Evolutionary conservation across 805 yeast genomes (phyloP).

Genomic region (Wickerhamiella shivajii): DNA sequence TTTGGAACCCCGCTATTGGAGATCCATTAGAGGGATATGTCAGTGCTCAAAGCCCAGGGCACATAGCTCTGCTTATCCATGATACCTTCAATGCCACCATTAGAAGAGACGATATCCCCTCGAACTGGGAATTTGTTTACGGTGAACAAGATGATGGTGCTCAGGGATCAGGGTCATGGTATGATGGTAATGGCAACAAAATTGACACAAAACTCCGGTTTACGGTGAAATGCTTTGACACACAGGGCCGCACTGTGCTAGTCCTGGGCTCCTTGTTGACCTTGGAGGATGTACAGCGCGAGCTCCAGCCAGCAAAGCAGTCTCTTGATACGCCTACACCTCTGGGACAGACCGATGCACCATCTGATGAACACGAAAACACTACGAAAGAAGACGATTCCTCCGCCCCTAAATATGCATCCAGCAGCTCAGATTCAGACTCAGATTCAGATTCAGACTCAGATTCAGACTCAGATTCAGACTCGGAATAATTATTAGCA

Average conservation of each 20-base stretch:
- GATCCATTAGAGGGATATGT: conserved; percentile 76
- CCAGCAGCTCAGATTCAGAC: no score
- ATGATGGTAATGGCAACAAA: conserved; percentile 54
- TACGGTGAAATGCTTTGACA: conserved; percentile 44
- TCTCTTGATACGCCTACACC: no score
- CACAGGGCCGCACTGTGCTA: conserved; percentile 65
- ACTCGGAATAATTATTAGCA: no score
- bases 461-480: no score
- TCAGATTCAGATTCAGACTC: no score
- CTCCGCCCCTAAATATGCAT: no score
- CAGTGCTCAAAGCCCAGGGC: conserved; percentile 89
- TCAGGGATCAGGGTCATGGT: conserved; percentile 66
- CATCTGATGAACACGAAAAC: no score
- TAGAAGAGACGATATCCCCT: conserved; percentile 73
- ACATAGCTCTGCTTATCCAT: conserved; percentile 77
- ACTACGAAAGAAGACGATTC: no score
- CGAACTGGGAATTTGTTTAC: conserved; percentile 71
- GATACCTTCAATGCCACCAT: conserved; percentile 94
- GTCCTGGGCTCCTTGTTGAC: conserved; percentile 58
- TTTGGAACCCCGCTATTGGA: conserved; percentile 87
- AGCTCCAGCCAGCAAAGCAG: no score
- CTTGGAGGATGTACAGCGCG: conserved; percentile 14
- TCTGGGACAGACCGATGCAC: no score
- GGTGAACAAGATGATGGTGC: conserved; percentile 35
- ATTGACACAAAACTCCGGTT: conserved; percentile 75